Evolutionary conservation across 495 filamentous ascomycete genomes (phyloP).

Genomic region (Lasiosphaeria ovina): DNA sequence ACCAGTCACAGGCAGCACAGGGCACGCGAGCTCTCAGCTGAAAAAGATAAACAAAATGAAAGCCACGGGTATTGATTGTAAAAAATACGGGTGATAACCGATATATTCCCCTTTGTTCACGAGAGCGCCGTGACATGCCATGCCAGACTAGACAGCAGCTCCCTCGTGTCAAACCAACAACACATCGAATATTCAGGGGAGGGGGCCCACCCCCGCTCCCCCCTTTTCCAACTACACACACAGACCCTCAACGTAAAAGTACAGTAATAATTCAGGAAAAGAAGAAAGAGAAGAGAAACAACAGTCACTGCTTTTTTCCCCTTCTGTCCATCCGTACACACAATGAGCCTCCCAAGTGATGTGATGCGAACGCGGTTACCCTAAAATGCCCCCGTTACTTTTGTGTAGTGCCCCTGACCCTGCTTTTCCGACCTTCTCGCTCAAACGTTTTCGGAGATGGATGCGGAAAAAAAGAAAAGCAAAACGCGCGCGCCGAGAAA

Average conservation of each 20-base stretch:
- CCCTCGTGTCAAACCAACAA: too few species aligned
- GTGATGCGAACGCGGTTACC: not conserved
- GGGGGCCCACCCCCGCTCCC: too few species aligned
- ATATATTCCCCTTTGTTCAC: too few species aligned
- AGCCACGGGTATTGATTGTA: too few species aligned
- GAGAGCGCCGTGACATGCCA: too few species aligned
- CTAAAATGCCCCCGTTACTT: not conserved
- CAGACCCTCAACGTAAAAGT: too few species aligned
- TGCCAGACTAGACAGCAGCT: too few species aligned
- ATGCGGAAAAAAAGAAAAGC: not conserved
- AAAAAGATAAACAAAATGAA: not conserved
- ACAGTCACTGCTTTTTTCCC: not conserved
- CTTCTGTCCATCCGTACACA: not conserved
- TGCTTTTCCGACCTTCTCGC: not conserved
- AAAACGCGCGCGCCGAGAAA: not conserved
- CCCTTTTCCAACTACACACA: too few species aligned
- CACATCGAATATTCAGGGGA: too few species aligned
- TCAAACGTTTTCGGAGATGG: not conserved
- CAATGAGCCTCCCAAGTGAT: not conserved
- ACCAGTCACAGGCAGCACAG: not conserved
- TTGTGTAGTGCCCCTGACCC: not conserved
- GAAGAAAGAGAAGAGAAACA: not conserved
- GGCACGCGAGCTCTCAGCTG: not conserved
- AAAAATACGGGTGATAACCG: too few species aligned
- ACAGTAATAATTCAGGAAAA: too few species aligned